Base-by-base conservation (phyloP, 148 eudicot genomes). In the Rhododendron vialii region DNA sequence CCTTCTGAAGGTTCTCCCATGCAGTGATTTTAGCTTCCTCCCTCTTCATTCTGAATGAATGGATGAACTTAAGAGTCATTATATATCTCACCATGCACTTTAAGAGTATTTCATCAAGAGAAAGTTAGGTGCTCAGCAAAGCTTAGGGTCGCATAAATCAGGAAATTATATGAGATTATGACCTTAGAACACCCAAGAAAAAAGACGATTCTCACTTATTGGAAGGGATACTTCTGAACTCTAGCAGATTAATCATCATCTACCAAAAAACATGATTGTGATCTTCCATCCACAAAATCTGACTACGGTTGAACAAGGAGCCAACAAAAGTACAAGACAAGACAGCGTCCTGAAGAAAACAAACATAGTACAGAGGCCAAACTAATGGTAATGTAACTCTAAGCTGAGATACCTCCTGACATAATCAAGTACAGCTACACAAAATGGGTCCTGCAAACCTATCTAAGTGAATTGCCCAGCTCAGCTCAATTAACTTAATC, bases 1-100 rank as follows among this genome's bases (percentile, higher is more conserved):
- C 98, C 89, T 92, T 93, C 91, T 96, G 98, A 88, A 95, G 92
- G 89, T 96, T 96, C 88, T 96, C 99, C 99, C 99, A 96, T 77
- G 99, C 98, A 87, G 87, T 89, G 81, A 96, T 96, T 87, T 92
- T 96, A 82, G 98, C 96, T 90, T 95, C 98, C 75, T 96, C 98
- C 86, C 98, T 93, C 88, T 90, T 91, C 38, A 88, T 77, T 89
- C 99, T 96, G 90, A 71, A 88, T 82, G 53, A 55, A 57, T 47
- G 38, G 18, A 71, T n/a, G 43, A 74, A 74, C 1, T 7, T 5
- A 53, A 53, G 5, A 22, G 10, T 74, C 82, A 71, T 55, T 55
- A 53, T 18, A 10, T 17, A 69, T 71, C 8, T 24, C 38, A 73
- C 51, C 55, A 36, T 22, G 63, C 48, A 36, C 9, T 73, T 73